Percentiles rank a stretch among this genome's conserved stretches.
phyloP scores from a whole-genome alignment of 805 yeast species.

The Myxozyma kluyveri region DNA sequence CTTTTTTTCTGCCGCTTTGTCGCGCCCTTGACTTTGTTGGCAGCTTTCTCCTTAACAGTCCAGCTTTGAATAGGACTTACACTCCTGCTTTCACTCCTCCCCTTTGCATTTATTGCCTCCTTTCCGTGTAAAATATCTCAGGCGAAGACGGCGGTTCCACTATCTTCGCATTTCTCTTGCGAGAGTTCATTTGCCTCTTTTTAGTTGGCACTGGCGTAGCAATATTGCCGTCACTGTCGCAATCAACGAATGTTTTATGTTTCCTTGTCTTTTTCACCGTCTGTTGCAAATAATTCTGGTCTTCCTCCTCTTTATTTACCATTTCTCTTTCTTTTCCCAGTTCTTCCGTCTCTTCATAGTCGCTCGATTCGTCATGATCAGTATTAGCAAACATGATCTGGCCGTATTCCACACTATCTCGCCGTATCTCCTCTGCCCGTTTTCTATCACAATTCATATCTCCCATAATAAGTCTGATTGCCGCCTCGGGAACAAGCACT shows the following conservation, averaged over 20 bases:
- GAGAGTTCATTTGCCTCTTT: not conserved
- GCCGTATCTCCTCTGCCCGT: constrained; percentile 21
- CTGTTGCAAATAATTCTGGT: not conserved
- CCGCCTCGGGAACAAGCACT: constrained; percentile 29
- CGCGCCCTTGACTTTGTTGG: too few relatives aligned
- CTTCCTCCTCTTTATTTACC: not conserved
- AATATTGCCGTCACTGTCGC: too few relatives aligned
- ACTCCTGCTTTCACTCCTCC: too few relatives aligned
- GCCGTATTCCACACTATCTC: constrained; percentile 26
- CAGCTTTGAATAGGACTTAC: too few relatives aligned
- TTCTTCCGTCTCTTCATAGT: not conserved
- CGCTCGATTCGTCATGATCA: not conserved
- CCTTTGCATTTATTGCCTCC: too few relatives aligned
- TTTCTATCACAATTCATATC: constrained; percentile 15
- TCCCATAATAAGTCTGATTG: constrained; percentile 25
- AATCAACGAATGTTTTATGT: too few relatives aligned
- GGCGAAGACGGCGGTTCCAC: too few relatives aligned
- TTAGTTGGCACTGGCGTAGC: too few relatives aligned
- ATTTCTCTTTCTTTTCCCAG: not conserved
- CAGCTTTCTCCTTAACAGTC: too few relatives aligned
- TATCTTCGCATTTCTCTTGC: too few relatives aligned
- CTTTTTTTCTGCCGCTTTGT: too few relatives aligned
- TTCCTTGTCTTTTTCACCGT: not conserved
- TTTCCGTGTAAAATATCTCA: too few relatives aligned
- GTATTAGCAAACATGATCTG: constrained; percentile 10